phyloP scores from a whole-genome alignment of 1,284 basidiomycete genomes.

The Melampsora larici-populina region DNA sequence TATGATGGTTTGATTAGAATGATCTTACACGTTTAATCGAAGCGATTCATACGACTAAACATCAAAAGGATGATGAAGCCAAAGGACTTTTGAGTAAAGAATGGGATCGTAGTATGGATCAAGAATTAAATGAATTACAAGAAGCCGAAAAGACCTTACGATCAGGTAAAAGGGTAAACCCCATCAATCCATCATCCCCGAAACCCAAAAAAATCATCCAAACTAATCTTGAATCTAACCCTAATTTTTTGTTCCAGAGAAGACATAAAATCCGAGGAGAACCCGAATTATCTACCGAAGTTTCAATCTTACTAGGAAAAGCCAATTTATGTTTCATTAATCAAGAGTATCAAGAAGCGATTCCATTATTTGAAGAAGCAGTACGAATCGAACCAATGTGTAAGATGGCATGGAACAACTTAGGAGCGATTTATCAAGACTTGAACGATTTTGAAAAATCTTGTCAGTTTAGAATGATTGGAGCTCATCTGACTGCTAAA shows the following conservation, averaged over 20 bases:
- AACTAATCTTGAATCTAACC: constrained; percentile 1
- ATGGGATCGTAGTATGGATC: constrained; percentile 64
- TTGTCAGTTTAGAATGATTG: constrained; percentile 81
- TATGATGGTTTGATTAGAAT: too few relatives aligned
- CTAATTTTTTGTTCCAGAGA: constrained; percentile 45
- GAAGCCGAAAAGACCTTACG: constrained; percentile 58
- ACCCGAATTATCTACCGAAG: constrained; percentile 73
- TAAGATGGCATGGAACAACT: constrained; percentile 75
- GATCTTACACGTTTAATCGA: constrained; percentile 24
- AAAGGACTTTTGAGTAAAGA: constrained; percentile 61
- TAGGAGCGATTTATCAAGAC: constrained; percentile 56
- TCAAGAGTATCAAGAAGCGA: constrained; percentile 66
- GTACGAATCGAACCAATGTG: constrained; percentile 88
- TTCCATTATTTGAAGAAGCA: constrained; percentile 80
- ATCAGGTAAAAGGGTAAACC: constrained; percentile 69
- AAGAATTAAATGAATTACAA: constrained; percentile 61
- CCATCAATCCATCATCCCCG: constrained; percentile 59
- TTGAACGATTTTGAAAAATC: constrained; percentile 67
- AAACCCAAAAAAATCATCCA: constrained; percentile 45
- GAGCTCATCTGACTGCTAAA: constrained; percentile 72
- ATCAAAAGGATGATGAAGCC: constrained; percentile 27
- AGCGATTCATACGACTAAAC: constrained; percentile 14
- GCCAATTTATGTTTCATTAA: constrained; percentile 85
- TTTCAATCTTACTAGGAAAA: constrained; percentile 72
- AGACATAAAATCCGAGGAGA: constrained; percentile 56